Conservation (phyloP, 495 filamentous ascomycete genomes). For the Parachaetomium inaequale region DNA sequence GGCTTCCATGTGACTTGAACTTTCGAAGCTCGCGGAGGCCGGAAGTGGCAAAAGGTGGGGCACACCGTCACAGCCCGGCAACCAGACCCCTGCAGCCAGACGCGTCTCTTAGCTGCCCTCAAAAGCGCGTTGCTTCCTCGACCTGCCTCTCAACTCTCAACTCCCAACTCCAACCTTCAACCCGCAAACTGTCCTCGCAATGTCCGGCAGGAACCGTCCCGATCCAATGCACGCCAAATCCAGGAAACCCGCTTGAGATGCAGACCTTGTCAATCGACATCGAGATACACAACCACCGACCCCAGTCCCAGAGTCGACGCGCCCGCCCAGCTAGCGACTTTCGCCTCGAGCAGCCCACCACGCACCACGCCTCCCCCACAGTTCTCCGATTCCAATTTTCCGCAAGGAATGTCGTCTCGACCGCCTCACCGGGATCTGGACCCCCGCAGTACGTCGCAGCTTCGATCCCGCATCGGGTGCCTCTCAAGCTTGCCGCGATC, state of each 20-base stretch:
- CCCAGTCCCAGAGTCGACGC: slow-evolving; percentile 9
- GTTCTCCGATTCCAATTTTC: slow-evolving; percentile 64
- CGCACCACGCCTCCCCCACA: slow-evolving; percentile 65
- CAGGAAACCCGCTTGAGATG: slow-evolving; percentile 19
- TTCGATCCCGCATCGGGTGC: slow-evolving; percentile 40
- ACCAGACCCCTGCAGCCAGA: neutral
- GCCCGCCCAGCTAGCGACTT: slow-evolving; percentile 30
- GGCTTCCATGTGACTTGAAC: no score
- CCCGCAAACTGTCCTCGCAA: slow-evolving; percentile 26
- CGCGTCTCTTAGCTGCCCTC: slow-evolving; percentile 13
- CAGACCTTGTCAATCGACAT: slow-evolving; percentile 12
- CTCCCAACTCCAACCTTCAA: slow-evolving; percentile 13
- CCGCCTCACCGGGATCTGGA: slow-evolving; percentile 36
- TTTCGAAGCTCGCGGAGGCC: neutral
- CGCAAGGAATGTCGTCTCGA: slow-evolving; percentile 55
- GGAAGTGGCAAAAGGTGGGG: neutral
- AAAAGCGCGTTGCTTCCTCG: neutral
- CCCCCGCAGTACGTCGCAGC: slow-evolving; percentile 37
- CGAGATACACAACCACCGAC: slow-evolving; percentile 24
- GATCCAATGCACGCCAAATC: slow-evolving; percentile 5
- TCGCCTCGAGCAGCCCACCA: slow-evolving; percentile 39
- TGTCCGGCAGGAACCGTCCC: slow-evolving; percentile 19
- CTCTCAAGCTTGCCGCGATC: slow-evolving; percentile 34
- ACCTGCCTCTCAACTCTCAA: slow-evolving; percentile 6
- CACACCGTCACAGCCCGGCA: no score